Base-by-base conservation (phyloP, 768 basidiomycete species). In the Amanita molliuscula region DNA sequence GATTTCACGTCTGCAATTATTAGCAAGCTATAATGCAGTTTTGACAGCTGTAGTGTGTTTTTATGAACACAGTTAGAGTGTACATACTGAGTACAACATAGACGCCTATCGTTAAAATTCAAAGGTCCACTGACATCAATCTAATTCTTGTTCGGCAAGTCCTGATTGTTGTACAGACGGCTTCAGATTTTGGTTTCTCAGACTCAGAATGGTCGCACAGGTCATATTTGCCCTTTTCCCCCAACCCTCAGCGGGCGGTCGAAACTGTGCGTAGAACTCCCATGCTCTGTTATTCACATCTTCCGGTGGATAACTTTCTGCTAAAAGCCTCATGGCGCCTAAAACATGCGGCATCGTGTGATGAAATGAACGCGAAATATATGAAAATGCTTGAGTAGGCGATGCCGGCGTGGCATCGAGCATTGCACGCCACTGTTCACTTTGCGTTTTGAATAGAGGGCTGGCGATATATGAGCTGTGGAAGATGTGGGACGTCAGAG, bases 1-100 rank as follows among this genome's bases (percentile, higher is more conserved):
- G 95, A 97, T 61, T 92, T 99, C 72, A 99, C 96, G 34, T 73
- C 82, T 43, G 94, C 88, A 40, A 77, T 99, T 63, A 92, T 97
- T 70, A 79, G 85, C 67, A 84, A 82, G 65, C 70, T 90, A 59
- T 80, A 67, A 62, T 50, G 44, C 33, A 52, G 44, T 16, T n/a
- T 21, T 23, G 23, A 15, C n/a, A n/a, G n/a, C n/a, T n/a, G n/a
- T n/a, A 13, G 8, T 42, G 35, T 25, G 33, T 33, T 44, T 3
- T 45, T 41, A 54, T 35, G 50, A 50, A 56, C 47, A n/a, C 29
- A 21, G 9, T 34, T 50, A 43, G 48, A 48, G 23, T 48, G 38
- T 23, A 34, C 21, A 46, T 29, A 43, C 42, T 16, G 3, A 6
- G 15, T 8, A 43, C 11, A 9, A n/a, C 23, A 9, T 43, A 43